Base-by-base conservation (phyloP, 202 grass and related monocot species). In the Elaeis oleifera region DNA sequence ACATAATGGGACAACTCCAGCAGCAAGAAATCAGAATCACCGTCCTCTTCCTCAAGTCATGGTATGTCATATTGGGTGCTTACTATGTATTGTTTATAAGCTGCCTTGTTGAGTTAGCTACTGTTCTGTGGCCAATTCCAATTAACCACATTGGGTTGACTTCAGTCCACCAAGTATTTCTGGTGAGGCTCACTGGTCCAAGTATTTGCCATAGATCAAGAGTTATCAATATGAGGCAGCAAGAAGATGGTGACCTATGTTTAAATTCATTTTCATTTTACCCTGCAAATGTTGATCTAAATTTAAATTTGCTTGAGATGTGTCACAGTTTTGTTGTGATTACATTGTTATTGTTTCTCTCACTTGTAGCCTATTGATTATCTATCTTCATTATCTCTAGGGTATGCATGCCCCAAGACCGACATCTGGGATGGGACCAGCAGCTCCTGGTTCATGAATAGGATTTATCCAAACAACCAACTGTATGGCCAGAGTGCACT, bases 391-490 rank as follows among this genome's bases (percentile, higher is more conserved):
- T 53, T 68, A 58, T 64, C 52, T 58, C 29, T 64, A 90, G 81
- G 78, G 75, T n/a, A 56, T 71, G 25, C 52, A 81, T 63, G 75
- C 78, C 21, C 56, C 71, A 49, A 68, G 78, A 69, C 67, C 78
- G 17, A 16, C 74, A 28, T 56, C 62, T 66, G 71, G 66, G 76
- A 51, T 65, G 27, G 76, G 50, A 26, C 59, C 81, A 57, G 17
- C 63, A 60, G 44, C 75, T 70, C 66, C 71, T 79, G 76, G 71
- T 54, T 76, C 50, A 24, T 50, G 15, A 87, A 76, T 58, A 81
- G 86, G 81, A 82, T 82, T 54, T 82, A 82, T 51, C 73, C 75
- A 49, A 74, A 67, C 28, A 73, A 83, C 65, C 71, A 58, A 19
- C 64, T 80, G 5, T 88, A 77, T 56, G 71, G 39, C 39, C 58